Conservation (phyloP, 228 moss, liverwort and hornwort species). For the Sphagnum magellanicum region DNA sequence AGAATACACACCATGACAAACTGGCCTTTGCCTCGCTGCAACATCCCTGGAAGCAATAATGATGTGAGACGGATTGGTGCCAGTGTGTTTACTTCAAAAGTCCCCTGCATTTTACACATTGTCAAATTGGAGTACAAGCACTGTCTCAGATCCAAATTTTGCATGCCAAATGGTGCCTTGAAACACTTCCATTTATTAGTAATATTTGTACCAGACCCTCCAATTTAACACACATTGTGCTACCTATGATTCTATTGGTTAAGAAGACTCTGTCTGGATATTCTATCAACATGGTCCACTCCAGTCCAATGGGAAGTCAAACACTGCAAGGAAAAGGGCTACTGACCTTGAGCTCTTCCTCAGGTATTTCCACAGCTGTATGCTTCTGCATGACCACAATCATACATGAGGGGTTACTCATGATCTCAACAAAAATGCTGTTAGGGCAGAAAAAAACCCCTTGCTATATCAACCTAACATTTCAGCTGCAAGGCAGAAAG, state of each 20-base stretch:
- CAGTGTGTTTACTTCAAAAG: conserved; percentile 64
- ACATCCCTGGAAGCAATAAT: conserved; percentile 57
- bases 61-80: conserved; percentile 65
- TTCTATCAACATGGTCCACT: no score
- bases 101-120: conserved; percentile 13
- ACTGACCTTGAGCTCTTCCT: conserved; percentile 29
- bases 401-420: no score
- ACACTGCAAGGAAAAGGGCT: neutral
- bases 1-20: conserved; percentile 48
- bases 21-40: conserved; percentile 45
- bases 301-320: neutral
- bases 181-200: no score
- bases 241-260: no score
- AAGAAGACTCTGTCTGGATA: no score
- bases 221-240: no score
- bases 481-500: no score
- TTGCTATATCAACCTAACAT: no score
- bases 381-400: conserved; percentile 21
- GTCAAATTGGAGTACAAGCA: neutral
- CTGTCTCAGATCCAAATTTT: neutral
- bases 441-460: no score
- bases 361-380: conserved; percentile 42
- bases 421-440: no score
- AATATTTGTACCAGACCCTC: no score
- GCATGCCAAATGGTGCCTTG: neutral